A percentile compares a stretch with the other conserved stretches of the same genome.
These are phyloP conservation scores for Tuber umbilicatum DNA, from an alignment of 495 filamentous ascomycete species.

Conservation along the genomic window DNA sequence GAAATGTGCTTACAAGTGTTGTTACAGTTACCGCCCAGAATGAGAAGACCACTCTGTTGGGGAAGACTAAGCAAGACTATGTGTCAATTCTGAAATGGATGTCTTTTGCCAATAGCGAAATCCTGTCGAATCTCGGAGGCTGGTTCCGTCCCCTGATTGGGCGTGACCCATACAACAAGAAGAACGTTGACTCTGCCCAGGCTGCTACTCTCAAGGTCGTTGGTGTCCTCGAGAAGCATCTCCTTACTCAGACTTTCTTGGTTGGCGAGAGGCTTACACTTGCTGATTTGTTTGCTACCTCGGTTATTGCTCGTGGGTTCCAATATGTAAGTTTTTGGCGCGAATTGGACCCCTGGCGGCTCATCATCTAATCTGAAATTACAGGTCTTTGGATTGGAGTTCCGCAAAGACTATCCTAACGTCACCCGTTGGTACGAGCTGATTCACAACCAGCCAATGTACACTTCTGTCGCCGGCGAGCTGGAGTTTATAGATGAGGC, in stretches of 20 bases:
- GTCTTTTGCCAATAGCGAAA: slow-evolving; percentile 83
- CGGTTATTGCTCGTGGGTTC: slow-evolving; percentile 75
- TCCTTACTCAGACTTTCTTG: slow-evolving; percentile 89
- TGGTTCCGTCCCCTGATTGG: slow-evolving; percentile 91
- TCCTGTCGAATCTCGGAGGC: slow-evolving; percentile 63
- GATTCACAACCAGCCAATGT: slow-evolving; percentile 82
- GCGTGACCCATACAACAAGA: slow-evolving; percentile 89
- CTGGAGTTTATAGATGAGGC: slow-evolving; percentile 72
- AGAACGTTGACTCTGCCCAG: slow-evolving; percentile 71
- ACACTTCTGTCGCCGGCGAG: slow-evolving; percentile 67
- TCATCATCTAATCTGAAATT: slow-evolving; percentile 18
- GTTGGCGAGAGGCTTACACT: slow-evolving; percentile 95
- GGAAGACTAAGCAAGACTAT: slow-evolving; percentile 99
- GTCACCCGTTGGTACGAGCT: slow-evolving; percentile 91
- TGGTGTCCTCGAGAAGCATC: slow-evolving; percentile 71
- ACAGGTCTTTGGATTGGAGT: slow-evolving; percentile 73
- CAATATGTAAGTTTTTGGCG: slow-evolving; percentile 51
- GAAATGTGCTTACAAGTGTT: background rate
- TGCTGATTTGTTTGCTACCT: slow-evolving; percentile 78
- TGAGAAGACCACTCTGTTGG: slow-evolving; percentile 97
- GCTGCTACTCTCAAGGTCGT: slow-evolving; percentile 62
- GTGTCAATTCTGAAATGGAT: slow-evolving; percentile 96
- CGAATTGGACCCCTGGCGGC: slow-evolving; percentile 1
- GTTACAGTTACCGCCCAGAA: slow-evolving; percentile 90
- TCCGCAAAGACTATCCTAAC: slow-evolving; percentile 71